Conservation (phyloP, 2,329 filamentous ascomycete genomes). For the Fusarium sp. region DNA sequence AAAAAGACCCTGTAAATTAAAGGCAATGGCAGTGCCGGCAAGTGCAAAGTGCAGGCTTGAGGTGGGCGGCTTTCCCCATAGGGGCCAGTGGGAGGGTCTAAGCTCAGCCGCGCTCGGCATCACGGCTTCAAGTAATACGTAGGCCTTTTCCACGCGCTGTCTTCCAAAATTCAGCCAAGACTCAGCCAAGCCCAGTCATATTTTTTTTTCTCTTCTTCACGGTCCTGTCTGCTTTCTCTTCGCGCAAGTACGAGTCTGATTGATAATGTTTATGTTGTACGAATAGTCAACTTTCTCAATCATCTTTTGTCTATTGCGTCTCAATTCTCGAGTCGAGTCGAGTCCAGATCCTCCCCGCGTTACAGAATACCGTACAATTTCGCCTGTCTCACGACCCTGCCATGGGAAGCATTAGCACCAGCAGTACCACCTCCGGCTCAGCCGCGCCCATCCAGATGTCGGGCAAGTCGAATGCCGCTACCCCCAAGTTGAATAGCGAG, state of each 20-base stretch:
- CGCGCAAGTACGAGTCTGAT: constrained; percentile 12
- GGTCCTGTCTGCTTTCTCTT: constrained; percentile 8
- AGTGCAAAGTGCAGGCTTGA: not conserved
- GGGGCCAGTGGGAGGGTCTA: constrained; percentile 29
- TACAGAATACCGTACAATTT: not conserved
- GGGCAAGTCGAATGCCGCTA: constrained; percentile 63
- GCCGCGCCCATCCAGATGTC: constrained; percentile 65
- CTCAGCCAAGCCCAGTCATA: constrained; percentile 30
- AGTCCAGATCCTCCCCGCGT: not conserved
- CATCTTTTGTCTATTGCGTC: constrained; percentile 5
- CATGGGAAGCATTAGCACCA: constrained; percentile 57
- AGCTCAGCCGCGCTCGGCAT: constrained; percentile 46
- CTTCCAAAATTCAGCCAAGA: constrained; percentile 41
- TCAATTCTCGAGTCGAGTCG: not conserved
- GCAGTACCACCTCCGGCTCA: constrained; percentile 51
- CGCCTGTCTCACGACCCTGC: constrained; percentile 12
- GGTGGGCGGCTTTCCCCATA: constrained; percentile 29
- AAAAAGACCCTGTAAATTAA: constrained; percentile 38
- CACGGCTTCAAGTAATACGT: constrained; percentile 45
- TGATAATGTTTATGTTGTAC: constrained; percentile 39
- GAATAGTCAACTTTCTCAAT: constrained; percentile 22
- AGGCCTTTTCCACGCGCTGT: constrained; percentile 42
- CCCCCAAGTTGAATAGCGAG: constrained; percentile 67
- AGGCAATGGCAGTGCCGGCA: constrained; percentile 13
- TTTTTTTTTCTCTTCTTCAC: constrained; percentile 23